Conservation (phyloP, 2,329 filamentous ascomycete species). For the Aspergillus pseudonomiae region DNA sequence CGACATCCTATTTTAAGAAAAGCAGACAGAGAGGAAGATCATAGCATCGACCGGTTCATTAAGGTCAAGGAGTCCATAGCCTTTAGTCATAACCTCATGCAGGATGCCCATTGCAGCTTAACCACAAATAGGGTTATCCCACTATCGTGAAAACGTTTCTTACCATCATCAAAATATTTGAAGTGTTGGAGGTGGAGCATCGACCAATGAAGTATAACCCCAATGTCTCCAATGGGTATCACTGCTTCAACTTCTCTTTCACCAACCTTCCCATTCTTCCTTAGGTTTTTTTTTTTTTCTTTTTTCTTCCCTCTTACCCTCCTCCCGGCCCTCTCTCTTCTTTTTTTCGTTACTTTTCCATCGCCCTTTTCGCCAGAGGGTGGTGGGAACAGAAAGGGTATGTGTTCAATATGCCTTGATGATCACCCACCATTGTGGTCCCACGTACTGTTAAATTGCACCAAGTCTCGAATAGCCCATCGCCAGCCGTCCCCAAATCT, state of each 20-base stretch:
- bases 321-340: neutral
- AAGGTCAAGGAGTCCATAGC: slow-evolving; percentile 7
- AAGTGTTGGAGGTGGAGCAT: neutral
- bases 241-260: neutral
- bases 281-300: neutral
- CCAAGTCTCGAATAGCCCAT: slow-evolving; percentile 68
- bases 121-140: neutral
- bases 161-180: slow-evolving; percentile 1
- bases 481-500: slow-evolving; percentile 64
- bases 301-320: neutral
- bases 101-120: neutral
- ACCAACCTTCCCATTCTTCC: neutral
- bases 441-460: slow-evolving; percentile 32
- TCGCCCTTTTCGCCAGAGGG: neutral
- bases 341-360: neutral
- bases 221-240: neutral
- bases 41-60: slow-evolving; percentile 12
- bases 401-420: neutral
- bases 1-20: neutral
- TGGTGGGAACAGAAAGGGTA: neutral
- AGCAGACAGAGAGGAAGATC: neutral
- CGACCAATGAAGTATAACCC: slow-evolving; percentile 1
- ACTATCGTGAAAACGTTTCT: slow-evolving; percentile 4
- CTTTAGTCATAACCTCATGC: slow-evolving; percentile 17
- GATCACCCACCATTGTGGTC: slow-evolving; percentile 9